A percentile compares a stretch with the other conserved stretches of the same genome.
Evolutionary conservation across 495 filamentous ascomycete species (phyloP).

Genomic region (Jackrogersella multiformis): DNA sequence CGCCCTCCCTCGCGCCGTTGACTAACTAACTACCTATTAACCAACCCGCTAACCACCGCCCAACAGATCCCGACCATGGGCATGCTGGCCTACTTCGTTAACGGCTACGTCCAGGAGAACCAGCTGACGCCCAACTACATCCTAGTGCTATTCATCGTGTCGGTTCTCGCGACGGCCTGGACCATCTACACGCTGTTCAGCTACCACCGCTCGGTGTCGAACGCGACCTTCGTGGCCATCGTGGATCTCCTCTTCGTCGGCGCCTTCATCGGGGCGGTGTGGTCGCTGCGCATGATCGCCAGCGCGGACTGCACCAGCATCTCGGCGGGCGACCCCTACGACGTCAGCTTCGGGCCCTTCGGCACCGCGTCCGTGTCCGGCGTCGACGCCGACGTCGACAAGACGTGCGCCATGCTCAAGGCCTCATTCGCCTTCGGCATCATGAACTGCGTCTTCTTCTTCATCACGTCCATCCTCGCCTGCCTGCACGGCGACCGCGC

Average conservation of each 20-base stretch:
- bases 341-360: slow-evolving; percentile 68
- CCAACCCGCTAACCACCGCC: slow-evolving; percentile 1
- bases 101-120: slow-evolving; percentile 75
- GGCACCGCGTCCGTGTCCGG: slow-evolving; percentile 58
- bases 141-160: slow-evolving; percentile 91
- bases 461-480: slow-evolving; percentile 72
- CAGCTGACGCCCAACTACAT: slow-evolving; percentile 79
- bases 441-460: slow-evolving; percentile 86
- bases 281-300: slow-evolving; percentile 75
- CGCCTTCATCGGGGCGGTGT: slow-evolving; percentile 82
- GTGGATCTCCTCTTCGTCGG: slow-evolving; percentile 84
- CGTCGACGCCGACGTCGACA: slow-evolving; percentile 64
- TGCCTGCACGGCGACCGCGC: slow-evolving; percentile 61
- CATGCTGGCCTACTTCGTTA: slow-evolving; percentile 88
- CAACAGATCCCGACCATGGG: slow-evolving; percentile 80
- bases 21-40: not conserved
- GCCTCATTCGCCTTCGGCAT: slow-evolving; percentile 85
- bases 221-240: slow-evolving; percentile 78
- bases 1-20: not conserved
- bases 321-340: slow-evolving; percentile 53
- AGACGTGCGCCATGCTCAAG: slow-evolving; percentile 90
- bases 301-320: slow-evolving; percentile 71
- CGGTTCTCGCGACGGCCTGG: slow-evolving; percentile 82
- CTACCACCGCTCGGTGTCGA: slow-evolving; percentile 75
- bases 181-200: slow-evolving; percentile 80